Evolutionary conservation across 257 asterid genomes (phyloP).

Genomic region (Anisodus acutangulus): DNA sequence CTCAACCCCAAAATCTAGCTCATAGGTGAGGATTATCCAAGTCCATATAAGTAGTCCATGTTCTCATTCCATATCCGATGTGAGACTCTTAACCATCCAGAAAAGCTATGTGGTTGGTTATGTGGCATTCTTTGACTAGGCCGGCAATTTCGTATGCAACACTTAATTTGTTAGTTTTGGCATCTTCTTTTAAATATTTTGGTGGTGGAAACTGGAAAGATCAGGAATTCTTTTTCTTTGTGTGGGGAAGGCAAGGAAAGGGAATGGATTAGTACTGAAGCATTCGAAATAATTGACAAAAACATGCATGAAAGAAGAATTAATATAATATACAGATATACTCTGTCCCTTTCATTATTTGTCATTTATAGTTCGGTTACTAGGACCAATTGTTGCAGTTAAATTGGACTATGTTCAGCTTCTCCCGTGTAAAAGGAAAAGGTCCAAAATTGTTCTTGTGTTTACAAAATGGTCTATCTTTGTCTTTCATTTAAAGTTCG

Average conservation of each 20-base stretch:
- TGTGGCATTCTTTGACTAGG: constrained; percentile 36
- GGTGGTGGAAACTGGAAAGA: neutral
- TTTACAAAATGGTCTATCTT: no score
- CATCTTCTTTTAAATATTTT: constrained; percentile 5
- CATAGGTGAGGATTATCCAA: no score
- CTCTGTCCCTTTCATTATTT: neutral
- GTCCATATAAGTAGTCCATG: no score
- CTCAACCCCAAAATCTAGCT: no score
- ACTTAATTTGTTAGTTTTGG: neutral
- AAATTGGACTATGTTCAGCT: neutral
- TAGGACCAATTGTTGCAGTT: constrained; percentile 2
- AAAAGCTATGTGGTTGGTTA: constrained; percentile 14
- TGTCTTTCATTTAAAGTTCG: no score
- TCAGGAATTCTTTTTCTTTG: neutral
- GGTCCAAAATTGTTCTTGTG: no score
- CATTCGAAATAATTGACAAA: neutral
- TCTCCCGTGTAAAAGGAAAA: neutral
- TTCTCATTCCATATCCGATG: no score
- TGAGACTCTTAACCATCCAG: neutral
- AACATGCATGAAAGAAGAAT: neutral
- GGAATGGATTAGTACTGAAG: constrained; percentile 14
- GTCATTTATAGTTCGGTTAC: neutral
- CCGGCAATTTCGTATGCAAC: constrained; percentile 32
- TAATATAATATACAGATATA: neutral
- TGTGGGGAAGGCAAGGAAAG: neutral